phyloP scores from a whole-genome alignment of 257 asterid genomes.

The Solanum raphanifolium region DNA sequence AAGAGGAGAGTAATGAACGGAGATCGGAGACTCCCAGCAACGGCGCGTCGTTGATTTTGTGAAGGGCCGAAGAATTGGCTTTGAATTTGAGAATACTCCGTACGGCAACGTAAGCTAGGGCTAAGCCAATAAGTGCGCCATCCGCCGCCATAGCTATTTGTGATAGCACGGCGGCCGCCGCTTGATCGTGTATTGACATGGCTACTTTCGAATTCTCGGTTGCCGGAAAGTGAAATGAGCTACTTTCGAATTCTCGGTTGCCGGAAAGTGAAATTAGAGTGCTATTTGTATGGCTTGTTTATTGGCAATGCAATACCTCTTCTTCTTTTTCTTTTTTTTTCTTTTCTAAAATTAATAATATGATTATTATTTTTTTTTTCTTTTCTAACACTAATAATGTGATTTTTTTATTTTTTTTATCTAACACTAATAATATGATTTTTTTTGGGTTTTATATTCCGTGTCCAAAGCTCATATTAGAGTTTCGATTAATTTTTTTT shows the following conservation, averaged over 20 bases:
- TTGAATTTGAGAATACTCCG: conserved; percentile 51
- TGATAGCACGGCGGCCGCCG: conserved; percentile 46
- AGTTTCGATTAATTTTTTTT: too few relatives aligned
- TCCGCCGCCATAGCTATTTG: conserved; percentile 57
- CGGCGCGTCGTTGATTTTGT: conserved; percentile 52
- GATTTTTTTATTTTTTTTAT: too few relatives aligned
- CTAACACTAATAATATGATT: too few relatives aligned
- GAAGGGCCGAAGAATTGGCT: conserved; percentile 51
- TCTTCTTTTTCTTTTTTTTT: too few relatives aligned
- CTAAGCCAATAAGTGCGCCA: conserved; percentile 69
- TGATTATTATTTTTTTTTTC: too few relatives aligned
- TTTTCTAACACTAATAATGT: too few relatives aligned
- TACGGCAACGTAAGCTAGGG: conserved; percentile 60
- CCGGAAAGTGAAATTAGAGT: background rate
- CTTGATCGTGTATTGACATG: conserved; percentile 81
- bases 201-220: background rate
- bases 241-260: background rate
- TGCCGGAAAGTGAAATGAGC: background rate
- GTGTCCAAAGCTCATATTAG: too few relatives aligned
- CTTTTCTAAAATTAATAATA: too few relatives aligned
- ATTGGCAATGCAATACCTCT: too few relatives aligned
- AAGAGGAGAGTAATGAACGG: conserved; percentile 37
- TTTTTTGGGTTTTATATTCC: too few relatives aligned
- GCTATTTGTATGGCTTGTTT: background rate
- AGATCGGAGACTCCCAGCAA: conserved; percentile 53